These are phyloP conservation scores for Boletus vinaceobasis DNA, from an alignment of 768 basidiomycete species.

Conservation along the genomic window DNA sequence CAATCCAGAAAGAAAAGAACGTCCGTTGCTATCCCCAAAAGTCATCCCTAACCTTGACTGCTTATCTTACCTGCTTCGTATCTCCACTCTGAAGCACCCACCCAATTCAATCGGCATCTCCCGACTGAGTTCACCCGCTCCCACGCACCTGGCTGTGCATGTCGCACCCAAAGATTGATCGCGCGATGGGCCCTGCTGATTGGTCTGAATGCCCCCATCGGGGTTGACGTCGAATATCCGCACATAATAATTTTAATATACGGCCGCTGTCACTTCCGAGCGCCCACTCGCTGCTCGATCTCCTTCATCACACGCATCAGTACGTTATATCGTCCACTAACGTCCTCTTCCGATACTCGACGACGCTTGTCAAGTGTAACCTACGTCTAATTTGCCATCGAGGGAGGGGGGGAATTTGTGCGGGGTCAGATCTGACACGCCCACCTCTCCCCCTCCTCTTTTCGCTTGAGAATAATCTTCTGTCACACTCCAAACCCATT, in stretches of 20 bases:
- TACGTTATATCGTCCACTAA: slow-evolving; percentile 11
- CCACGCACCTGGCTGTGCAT: slow-evolving; percentile 29
- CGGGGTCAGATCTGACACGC: slow-evolving; percentile 11
- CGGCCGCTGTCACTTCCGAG: neutral
- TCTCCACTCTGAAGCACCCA: slow-evolving; percentile 20
- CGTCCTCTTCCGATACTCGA: slow-evolving; percentile 4
- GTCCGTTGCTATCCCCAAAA: slow-evolving; percentile 17
- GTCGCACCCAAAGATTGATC: slow-evolving; percentile 22
- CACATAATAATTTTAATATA: slow-evolving; percentile 1
- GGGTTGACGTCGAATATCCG: slow-evolving; percentile 3
- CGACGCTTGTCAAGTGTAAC: slow-evolving; percentile 5
- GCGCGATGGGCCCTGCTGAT: slow-evolving; percentile 15
- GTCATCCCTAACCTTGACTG: slow-evolving; percentile 1
- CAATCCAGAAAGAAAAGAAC: too few relatives aligned
- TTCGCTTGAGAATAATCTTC: slow-evolving; percentile 7
- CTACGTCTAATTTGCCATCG: slow-evolving; percentile 14
- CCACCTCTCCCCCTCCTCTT: neutral
- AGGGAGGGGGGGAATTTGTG: neutral
- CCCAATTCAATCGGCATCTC: slow-evolving; percentile 29
- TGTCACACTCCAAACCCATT: slow-evolving; percentile 16
- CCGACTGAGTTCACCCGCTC: slow-evolving; percentile 16
- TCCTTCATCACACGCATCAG: neutral
- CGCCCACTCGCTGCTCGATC: slow-evolving; percentile 1
- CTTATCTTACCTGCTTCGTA: slow-evolving; percentile 13
- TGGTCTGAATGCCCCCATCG: slow-evolving; percentile 1